A percentile compares a stretch with the other conserved stretches of the same genome.
phyloP scores from a whole-genome alignment of 257 asterid species.

The Petrea volubilis region DNA sequence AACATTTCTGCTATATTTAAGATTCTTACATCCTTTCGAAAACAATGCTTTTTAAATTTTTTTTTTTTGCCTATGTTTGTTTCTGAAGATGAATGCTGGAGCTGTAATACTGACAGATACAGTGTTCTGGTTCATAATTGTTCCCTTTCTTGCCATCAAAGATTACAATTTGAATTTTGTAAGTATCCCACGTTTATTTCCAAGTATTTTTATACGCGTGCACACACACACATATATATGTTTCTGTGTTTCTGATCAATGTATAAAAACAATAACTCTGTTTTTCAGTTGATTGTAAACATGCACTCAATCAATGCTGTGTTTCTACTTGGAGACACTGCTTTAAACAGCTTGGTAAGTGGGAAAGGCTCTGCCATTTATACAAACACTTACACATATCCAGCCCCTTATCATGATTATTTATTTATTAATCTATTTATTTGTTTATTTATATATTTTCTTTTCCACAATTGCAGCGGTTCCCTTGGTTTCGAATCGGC shows the following conservation, averaged over 20 bases:
- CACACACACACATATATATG: not conserved
- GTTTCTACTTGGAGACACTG: constrained; percentile 83
- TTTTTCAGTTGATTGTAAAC: constrained; percentile 79
- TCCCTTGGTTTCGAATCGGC: constrained; percentile 94
- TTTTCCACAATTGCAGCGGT: constrained; percentile 54
- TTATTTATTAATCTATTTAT: too few relatives aligned
- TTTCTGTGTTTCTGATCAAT: constrained; percentile 21
- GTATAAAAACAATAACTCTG: not conserved
- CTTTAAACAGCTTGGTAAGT: constrained; percentile 81
- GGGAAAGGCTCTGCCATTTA: not conserved
- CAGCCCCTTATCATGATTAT: not conserved
- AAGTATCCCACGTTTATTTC: constrained; percentile 27
- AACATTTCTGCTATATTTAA: not conserved
- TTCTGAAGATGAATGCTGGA: constrained; percentile 85
- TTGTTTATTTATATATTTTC: not conserved
- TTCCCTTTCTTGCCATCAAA: constrained; percentile 77
- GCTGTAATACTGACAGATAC: constrained; percentile 88
- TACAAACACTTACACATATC: not conserved
- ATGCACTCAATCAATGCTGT: constrained; percentile 91
- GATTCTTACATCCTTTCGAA: not conserved
- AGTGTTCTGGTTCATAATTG: constrained; percentile 89
- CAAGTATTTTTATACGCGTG: not conserved
- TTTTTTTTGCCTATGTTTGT: not conserved
- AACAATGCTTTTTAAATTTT: not conserved
- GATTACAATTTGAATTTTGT: constrained; percentile 85